Evolutionary conservation across 2,329 filamentous ascomycete genomes (phyloP), one percentile per base, ranked within the genome.

Genomic region (Pyrenophora tritici-repentis): DNA sequence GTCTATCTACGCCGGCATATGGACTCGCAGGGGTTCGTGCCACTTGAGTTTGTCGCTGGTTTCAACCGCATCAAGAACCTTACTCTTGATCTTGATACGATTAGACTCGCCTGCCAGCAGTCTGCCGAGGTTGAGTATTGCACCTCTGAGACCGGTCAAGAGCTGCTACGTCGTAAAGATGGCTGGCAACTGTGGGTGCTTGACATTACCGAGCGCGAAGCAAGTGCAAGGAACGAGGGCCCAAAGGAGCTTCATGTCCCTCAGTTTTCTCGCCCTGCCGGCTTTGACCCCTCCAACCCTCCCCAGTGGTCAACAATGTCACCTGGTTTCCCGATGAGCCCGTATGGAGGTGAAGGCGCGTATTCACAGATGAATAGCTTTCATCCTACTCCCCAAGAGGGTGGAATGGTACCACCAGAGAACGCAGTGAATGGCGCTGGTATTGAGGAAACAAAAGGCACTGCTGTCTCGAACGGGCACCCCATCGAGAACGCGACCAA

Each of bases 11-110:
- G 94, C 50, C 86, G 85, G 66, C 87, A 92, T 63, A 97, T 99
- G 94, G 93, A 99, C 70, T 90, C 89, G 1, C 90, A 97, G 72
- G 94, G 94, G 14, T 97, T 92, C 67, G 92, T 97, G 12, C 86
- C 85, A 42, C 77, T 99, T 43, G 81, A 83, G 29, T 83, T 96
- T 51, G 87, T 99, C 62, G 83, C 88, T 17, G 82, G 81, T n/a
- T 99, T 99, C 80, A 91, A 90, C 73, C 87, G 94, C 52, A 87
- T 96, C 70, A 87, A 86, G 73, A 78, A 83, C 22, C 76, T 95
- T 24, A 88, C 87, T 0, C 83, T 84, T 42, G 87, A 96, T 50
- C 77, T 87, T 50, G 86, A 90, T 33, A 74, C 92, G 47, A 78
- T 97, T 53, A 89, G 89, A 54, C 81, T 83, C 47, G 90, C 88